These are phyloP conservation scores for Candida khao-thaluensis DNA, from an alignment of 805 yeast genomes.

Conservation along the genomic window DNA sequence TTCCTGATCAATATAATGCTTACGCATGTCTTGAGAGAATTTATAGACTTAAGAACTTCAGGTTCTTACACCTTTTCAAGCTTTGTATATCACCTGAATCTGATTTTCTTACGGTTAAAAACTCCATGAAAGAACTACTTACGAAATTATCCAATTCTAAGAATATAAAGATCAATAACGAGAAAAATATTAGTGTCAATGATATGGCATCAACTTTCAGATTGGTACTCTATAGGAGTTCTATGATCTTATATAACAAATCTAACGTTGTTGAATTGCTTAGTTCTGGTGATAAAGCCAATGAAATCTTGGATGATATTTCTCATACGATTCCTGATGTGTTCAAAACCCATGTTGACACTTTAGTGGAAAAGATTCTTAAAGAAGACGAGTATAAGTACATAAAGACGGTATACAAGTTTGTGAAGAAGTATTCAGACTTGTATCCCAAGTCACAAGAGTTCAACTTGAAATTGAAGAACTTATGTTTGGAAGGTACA, in stretches of 20 bases:
- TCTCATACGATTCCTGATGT: constrained; percentile 62
- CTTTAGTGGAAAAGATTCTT: constrained; percentile 42
- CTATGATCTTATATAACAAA: constrained; percentile 62
- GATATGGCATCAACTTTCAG: constrained; percentile 55
- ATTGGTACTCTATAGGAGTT: constrained; percentile 58
- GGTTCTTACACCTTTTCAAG: constrained; percentile 56
- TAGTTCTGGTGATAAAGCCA: constrained; percentile 42
- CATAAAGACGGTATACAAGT: constrained; percentile 60
- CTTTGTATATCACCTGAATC: constrained; percentile 55
- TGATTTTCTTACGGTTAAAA: constrained; percentile 58
- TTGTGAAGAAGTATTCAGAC: constrained; percentile 51
- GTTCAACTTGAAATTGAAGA: constrained; percentile 46
- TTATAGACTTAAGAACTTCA: constrained; percentile 53
- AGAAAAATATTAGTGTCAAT: constrained; percentile 37
- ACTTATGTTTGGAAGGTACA: constrained; percentile 50
- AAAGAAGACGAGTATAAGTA: constrained; percentile 31
- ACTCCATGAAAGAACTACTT: constrained; percentile 62
- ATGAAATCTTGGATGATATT: constrained; percentile 56
- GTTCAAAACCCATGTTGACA: constrained; percentile 56
- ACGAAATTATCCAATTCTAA: constrained; percentile 55
- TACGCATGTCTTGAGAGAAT: constrained; percentile 52
- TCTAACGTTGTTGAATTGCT: constrained; percentile 59
- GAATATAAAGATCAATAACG: constrained; percentile 37
- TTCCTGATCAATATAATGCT: constrained; percentile 54
- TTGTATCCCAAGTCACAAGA: constrained; percentile 43